These are phyloP conservation scores for Tillandsia leiboldiana DNA, from an alignment of 176 grass and related monocot species.

Conservation along the genomic window DNA sequence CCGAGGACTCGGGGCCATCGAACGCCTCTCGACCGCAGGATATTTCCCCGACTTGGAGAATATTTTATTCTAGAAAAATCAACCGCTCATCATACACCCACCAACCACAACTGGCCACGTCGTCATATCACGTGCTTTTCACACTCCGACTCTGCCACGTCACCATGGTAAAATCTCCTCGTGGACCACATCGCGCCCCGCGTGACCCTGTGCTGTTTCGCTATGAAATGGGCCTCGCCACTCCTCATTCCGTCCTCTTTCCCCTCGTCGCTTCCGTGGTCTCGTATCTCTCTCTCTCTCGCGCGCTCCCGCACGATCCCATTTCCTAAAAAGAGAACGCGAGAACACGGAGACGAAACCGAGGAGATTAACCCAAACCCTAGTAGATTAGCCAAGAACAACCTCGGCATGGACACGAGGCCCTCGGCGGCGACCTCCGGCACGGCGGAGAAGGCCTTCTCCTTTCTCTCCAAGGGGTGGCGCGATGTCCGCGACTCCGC, in stretches of 20 bases:
- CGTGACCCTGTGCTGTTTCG: background rate
- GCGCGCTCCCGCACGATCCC: background rate
- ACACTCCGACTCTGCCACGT: too few species aligned
- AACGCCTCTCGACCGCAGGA: too few species aligned
- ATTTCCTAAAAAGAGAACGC: background rate
- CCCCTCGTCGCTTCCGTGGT: background rate
- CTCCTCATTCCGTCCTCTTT: background rate
- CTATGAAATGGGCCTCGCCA: background rate
- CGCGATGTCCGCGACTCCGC: constrained; percentile 51
- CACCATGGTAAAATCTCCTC: constrained; percentile 42
- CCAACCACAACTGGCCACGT: too few species aligned
- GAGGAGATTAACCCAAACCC: constrained; percentile 5
- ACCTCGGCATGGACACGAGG: constrained; percentile 64
- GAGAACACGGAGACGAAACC: background rate
- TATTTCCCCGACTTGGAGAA: too few species aligned
- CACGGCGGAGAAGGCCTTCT: constrained; percentile 55
- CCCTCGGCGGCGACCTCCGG: constrained; percentile 8
- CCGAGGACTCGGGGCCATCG: too few species aligned
- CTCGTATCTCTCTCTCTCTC: background rate
- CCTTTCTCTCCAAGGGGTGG: constrained; percentile 60
- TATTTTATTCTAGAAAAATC: too few species aligned
- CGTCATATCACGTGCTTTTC: too few species aligned
- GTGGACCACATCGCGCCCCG: background rate
- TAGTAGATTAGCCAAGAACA: constrained; percentile 26
- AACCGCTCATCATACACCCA: too few species aligned